A percentile compares a stretch with the other conserved stretches of the same genome.
These are phyloP conservation scores for Leccinum subgranulosum DNA, from an alignment of 768 basidiomycete species.

Conservation along the genomic window DNA sequence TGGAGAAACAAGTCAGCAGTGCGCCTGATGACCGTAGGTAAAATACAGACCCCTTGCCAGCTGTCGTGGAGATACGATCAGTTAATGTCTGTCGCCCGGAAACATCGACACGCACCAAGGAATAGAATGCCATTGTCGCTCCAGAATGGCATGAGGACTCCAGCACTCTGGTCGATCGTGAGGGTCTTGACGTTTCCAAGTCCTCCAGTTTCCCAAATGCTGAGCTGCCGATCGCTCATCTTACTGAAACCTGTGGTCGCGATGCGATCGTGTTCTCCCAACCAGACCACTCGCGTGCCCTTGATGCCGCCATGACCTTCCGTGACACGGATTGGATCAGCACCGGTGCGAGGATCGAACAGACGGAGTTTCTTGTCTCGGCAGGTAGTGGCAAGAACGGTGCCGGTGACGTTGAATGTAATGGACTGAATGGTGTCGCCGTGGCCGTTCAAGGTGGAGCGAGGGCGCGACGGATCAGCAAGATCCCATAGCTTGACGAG, in stretches of 20 bases:
- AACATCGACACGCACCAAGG: conserved; percentile 49
- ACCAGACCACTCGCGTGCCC: conserved; percentile 83
- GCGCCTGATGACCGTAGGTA: background rate
- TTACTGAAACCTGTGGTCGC: conserved; percentile 96
- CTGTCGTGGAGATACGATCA: conserved; percentile 31
- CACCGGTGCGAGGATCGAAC: conserved; percentile 84
- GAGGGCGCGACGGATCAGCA: conserved; percentile 63
- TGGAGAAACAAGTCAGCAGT: conserved; percentile 4
- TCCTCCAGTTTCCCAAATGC: conserved; percentile 83
- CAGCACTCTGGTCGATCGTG: conserved; percentile 84
- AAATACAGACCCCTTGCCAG: conserved; percentile 76
- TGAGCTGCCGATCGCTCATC: conserved; percentile 92
- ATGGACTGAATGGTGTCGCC: conserved; percentile 86
- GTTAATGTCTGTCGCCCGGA: background rate
- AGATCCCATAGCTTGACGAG: conserved; percentile 92
- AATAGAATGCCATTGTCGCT: conserved; percentile 90
- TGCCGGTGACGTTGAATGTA: conserved; percentile 79
- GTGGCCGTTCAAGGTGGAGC: conserved; percentile 66
- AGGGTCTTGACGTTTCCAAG: conserved; percentile 75
- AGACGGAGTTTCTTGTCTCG: conserved; percentile 89
- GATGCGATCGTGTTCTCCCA: conserved; percentile 85
- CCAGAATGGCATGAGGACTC: conserved; percentile 98
- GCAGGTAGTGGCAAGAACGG: conserved; percentile 82
- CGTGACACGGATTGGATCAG: conserved; percentile 73
- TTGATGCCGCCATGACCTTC: conserved; percentile 96